phyloP scores from a whole-genome alignment of 2,329 filamentous ascomycete species.

The Aureobasidium vineae region DNA sequence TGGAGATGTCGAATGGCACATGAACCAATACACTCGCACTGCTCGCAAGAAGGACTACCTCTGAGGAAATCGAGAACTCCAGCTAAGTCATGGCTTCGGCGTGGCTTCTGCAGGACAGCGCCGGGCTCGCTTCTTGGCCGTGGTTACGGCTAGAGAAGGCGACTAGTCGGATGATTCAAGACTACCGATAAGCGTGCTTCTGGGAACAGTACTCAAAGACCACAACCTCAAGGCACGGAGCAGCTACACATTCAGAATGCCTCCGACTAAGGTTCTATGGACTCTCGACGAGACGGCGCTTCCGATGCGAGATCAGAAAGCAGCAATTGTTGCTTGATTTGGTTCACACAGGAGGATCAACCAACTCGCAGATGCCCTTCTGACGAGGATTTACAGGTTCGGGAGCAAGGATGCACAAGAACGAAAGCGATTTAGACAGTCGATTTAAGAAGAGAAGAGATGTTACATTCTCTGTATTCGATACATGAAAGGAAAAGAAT shows the following conservation, averaged over 20 bases:
- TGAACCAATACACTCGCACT: constrained; percentile 93
- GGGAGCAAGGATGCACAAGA: not conserved
- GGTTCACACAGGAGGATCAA: not conserved
- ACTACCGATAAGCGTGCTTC: not conserved
- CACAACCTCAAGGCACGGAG: not conserved
- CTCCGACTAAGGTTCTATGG: not conserved
- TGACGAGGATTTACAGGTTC: not conserved
- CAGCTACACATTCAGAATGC: not conserved
- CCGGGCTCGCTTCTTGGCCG: constrained; percentile 15
- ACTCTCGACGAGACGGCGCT: not conserved
- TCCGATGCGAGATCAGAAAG: not conserved
- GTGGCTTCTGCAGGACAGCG: constrained; percentile 4
- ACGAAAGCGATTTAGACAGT: not conserved
- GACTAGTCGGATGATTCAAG: not conserved
- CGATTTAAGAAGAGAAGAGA: not conserved
- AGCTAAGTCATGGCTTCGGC: not conserved
- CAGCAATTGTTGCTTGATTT: not conserved
- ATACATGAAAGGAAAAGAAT: not conserved
- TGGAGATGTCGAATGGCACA: constrained; percentile 93
- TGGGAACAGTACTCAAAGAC: not conserved
- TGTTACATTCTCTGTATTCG: not conserved
- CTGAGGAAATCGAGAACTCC: constrained; percentile 50
- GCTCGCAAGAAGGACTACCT: constrained; percentile 94
- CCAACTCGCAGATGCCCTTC: not conserved
- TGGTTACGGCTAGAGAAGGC: not conserved